Evolutionary conservation across 2,329 filamentous ascomycete genomes (phyloP).

Genomic region (Trichophyton benhamiae): DNA sequence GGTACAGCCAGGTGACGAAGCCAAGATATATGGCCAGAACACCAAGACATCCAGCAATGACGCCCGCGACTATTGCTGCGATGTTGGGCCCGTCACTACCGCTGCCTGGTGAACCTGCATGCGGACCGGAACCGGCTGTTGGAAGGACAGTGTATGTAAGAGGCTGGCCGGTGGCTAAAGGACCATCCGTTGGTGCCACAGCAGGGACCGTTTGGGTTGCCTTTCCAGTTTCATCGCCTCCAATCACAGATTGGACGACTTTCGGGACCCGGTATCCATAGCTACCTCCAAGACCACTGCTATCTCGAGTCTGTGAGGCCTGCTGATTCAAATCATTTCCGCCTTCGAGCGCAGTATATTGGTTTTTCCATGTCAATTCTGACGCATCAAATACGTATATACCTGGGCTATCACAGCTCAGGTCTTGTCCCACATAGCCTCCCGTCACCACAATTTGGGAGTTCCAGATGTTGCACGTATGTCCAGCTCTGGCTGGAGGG

Average conservation of each 20-base stretch:
- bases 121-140: constrained; percentile 10
- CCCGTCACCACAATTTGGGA: constrained; percentile 71
- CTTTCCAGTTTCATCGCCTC: constrained; percentile 52
- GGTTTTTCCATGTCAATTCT: constrained; percentile 53
- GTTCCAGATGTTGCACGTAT: constrained; percentile 66
- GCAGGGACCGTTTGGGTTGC: constrained; percentile 57
- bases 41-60: constrained; percentile 54
- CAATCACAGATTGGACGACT: constrained; percentile 52
- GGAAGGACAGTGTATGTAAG: constrained; percentile 53
- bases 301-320: constrained; percentile 40
- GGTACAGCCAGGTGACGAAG: constrained; percentile 66
- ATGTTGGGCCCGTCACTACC: constrained; percentile 33
- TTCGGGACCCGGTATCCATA: constrained; percentile 59
- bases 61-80: constrained; percentile 45
- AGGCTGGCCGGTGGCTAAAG: constrained; percentile 56
- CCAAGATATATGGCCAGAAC: constrained; percentile 59
- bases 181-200: constrained; percentile 52
- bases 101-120: constrained; percentile 17
- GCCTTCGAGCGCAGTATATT: constrained; percentile 52
- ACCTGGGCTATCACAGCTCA: constrained; percentile 54
- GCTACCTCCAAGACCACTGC: constrained; percentile 46
- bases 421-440: constrained; percentile 50
- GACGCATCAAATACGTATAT: constrained; percentile 69
- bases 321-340: constrained; percentile 42
- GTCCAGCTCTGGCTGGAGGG: constrained; percentile 54